Conservation (phyloP, 2,329 filamentous ascomycete species). For the Monilinia laxa region DNA sequence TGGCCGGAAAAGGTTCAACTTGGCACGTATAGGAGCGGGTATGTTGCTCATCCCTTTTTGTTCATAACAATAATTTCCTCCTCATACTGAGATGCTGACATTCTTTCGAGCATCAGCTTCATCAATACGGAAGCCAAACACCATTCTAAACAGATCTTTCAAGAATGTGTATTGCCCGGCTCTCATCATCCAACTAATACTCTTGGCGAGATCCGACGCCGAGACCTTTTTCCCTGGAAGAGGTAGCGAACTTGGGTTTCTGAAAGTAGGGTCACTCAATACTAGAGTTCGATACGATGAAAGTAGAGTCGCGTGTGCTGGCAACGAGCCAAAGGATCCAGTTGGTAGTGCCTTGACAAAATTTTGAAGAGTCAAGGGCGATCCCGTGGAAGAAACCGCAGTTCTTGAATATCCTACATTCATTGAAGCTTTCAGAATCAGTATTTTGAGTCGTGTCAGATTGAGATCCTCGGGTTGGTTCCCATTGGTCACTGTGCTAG, state of each 20-base stretch:
- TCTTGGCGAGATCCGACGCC: conserved; percentile 76
- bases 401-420: conserved; percentile 74
- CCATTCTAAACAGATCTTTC: conserved; percentile 75
- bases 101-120: conserved; percentile 69
- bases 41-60: neutral
- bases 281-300: conserved; percentile 81
- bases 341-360: conserved; percentile 75
- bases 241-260: conserved; percentile 54
- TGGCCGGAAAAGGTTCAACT: neutral
- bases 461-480: conserved; percentile 68
- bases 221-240: conserved; percentile 57
- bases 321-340: conserved; percentile 73
- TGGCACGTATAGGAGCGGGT: neutral
- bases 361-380: conserved; percentile 59
- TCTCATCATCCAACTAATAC: conserved; percentile 72
- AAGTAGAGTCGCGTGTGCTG: conserved; percentile 69
- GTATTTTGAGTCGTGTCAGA: conserved; percentile 71
- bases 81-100: conserved; percentile 57
- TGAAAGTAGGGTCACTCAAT: conserved; percentile 67
- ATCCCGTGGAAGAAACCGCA: conserved; percentile 41
- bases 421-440: conserved; percentile 82
- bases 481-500: conserved; percentile 71
- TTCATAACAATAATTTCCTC: neutral
- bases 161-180: conserved; percentile 76
- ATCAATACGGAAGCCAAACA: conserved; percentile 81